Evolutionary conservation across 164 flowering plant species (phyloP).

Genomic region (Dillenia suffruticosa): DNA sequence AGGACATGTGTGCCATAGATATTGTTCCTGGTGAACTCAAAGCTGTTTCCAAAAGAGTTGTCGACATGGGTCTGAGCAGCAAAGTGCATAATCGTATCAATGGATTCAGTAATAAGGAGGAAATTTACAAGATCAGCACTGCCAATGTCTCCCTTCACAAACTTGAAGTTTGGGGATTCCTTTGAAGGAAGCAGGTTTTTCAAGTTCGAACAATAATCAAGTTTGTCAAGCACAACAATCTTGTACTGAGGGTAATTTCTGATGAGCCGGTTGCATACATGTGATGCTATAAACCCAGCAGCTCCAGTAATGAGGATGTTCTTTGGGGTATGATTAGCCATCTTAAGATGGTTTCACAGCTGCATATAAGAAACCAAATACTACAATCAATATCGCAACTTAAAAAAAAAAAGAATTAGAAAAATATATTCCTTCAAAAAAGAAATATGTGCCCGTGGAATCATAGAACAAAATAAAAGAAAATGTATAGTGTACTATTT

Average conservation of each 20-base stretch:
- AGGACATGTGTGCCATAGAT: conserved; percentile 83
- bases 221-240: conserved; percentile 79
- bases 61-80: conserved; percentile 84
- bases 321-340: conserved; percentile 43
- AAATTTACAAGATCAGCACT: conserved; percentile 80
- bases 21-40: conserved; percentile 79
- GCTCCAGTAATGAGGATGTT: conserved; percentile 79
- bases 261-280: conserved; percentile 63
- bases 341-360: neutral
- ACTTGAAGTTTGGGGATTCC: conserved; percentile 66
- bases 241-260: conserved; percentile 68
- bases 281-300: conserved; percentile 81
- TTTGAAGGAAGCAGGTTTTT: conserved; percentile 64
- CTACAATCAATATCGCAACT: too few relatives aligned
- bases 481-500: too few relatives aligned
- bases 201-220: conserved; percentile 68
- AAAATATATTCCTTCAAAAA: too few relatives aligned
- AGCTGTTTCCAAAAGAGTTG: conserved; percentile 79
- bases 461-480: too few relatives aligned
- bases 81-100: conserved; percentile 83
- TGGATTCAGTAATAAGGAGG: conserved; percentile 66
- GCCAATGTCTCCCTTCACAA: conserved; percentile 75
- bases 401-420: too few relatives aligned
- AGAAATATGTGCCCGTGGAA: too few relatives aligned
- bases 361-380: neutral